Evolutionary conservation across 345 rosid species (phyloP), one percentile per base, ranked within the genome.

Genomic region (Brassica nigra): DNA sequence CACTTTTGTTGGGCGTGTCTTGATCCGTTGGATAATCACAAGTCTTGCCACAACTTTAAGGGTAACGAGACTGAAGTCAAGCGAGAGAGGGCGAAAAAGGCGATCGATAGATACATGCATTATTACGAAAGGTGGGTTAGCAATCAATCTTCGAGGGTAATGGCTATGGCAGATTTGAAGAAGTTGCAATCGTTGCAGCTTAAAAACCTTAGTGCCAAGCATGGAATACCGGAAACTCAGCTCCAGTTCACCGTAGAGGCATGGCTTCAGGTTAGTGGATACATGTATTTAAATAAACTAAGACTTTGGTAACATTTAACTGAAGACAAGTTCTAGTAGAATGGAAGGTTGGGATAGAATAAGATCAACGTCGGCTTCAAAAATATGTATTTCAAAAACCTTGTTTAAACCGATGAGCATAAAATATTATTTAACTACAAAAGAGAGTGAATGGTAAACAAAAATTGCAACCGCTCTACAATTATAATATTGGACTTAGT

Each of bases 1-100:
- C 0, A 6, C 0, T 81, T 81, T 64, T 81, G 83, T 59, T 81
- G 83, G 79, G 3, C 0, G 30, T 75, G 83, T 68, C 73, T 81
- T 49, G 0, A 27, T 64, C 9, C 0, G 0, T 27, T 12, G 54
- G 9, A 47, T 12, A 14, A 0, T 11, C 76, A 63, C 52, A 1
- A 0, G 4, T 11, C 15, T 37, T 80, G 83, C 61, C 8, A 81
- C 54, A 36, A 0, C 14, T 76, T 31, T 65, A 88, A 88, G 80
- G 84, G 87, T 47, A 6, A 10, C 30, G 66, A 36, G 29, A 5
- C 0, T 31, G 72, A 71, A 23, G 1, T 0, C 4, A 81, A 28
- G 72, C 42, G 77, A 57, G 2, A 1, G 3, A 58, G 0, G 73
- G 80, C 73, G 10, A 76, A 75, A 71, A 2, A 6, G 0, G 64